Evolutionary conservation across 371 early-diverging fungal genomes (phyloP).

Genomic region (Fennellomyces sp.): DNA sequence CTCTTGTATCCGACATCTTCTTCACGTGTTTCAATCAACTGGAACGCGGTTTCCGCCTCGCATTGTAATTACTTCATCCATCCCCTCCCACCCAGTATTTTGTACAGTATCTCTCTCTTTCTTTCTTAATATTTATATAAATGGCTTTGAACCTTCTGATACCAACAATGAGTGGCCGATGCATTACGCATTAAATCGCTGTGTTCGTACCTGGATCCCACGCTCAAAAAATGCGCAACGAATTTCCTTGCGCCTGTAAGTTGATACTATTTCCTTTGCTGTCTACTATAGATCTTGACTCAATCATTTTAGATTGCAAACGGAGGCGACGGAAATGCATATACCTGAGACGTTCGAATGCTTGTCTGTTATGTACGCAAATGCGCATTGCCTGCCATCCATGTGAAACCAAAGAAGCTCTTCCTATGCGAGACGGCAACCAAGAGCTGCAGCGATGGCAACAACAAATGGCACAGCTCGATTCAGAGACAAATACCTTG

Average conservation of each 20-base stretch:
- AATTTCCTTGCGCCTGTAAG: neutral
- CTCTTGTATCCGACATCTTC: constrained; percentile 1
- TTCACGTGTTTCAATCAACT: constrained; percentile 1
- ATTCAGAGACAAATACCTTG: neutral
- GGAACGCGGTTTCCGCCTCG: neutral
- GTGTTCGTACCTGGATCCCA: no score
- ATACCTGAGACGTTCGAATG: neutral
- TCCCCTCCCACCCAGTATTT: neutral
- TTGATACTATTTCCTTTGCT: neutral
- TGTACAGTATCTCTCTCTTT: neutral
- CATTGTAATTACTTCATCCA: neutral
- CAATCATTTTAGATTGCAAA: neutral
- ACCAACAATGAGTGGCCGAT: no score
- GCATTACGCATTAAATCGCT: no score
- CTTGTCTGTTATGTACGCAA: neutral
- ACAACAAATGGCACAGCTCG: neutral
- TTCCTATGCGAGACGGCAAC: neutral
- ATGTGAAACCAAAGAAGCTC: neutral
- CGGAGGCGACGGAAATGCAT: neutral
- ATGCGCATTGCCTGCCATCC: neutral
- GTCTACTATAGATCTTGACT: neutral
- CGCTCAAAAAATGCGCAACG: neutral
- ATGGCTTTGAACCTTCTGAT: neutral
- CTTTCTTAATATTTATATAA: neutral
- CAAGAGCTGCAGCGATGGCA: neutral